Conservation (phyloP, 768 basidiomycete species). For the Cantharellus anzutake region DNA sequence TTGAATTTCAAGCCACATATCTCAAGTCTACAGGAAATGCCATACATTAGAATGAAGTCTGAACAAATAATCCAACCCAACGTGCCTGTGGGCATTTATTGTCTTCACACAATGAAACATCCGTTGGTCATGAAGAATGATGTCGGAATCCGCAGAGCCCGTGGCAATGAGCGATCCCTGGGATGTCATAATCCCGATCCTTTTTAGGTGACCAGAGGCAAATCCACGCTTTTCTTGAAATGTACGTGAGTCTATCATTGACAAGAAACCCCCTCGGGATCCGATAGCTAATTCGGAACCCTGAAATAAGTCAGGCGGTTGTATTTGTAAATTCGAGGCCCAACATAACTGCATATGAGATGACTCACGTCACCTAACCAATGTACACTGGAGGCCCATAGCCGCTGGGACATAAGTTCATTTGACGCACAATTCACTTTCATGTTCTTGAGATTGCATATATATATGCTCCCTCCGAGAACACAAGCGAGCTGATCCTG, state of each 20-base stretch:
- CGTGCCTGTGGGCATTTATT: neutral
- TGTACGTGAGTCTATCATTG: slow-evolving; percentile 81
- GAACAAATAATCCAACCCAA: neutral
- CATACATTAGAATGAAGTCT: slow-evolving; percentile 12
- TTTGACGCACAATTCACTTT: slow-evolving; percentile 45
- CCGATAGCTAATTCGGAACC: slow-evolving; percentile 85
- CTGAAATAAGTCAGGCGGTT: slow-evolving; percentile 13
- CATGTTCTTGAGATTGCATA: slow-evolving; percentile 91
- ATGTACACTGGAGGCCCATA: neutral
- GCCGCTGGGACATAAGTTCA: slow-evolving; percentile 83
- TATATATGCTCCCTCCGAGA: slow-evolving; percentile 77
- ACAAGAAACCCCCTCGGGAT: slow-evolving; percentile 69
- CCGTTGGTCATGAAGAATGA: slow-evolving; percentile 85
- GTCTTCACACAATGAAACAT: slow-evolving; percentile 21
- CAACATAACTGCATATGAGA: slow-evolving; percentile 8
- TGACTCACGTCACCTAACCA: neutral
- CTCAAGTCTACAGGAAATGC: slow-evolving; percentile 43
- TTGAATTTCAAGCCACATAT: slow-evolving; percentile 96
- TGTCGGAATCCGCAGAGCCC: slow-evolving; percentile 77
- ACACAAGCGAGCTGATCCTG: slow-evolving; percentile 91
- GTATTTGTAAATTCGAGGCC: neutral
- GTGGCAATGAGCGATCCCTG: slow-evolving; percentile 73
- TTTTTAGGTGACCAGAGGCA: slow-evolving; percentile 57
- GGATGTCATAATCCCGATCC: slow-evolving; percentile 91
- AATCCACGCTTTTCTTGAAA: slow-evolving; percentile 64